Evolutionary conservation across 768 basidiomycete genomes (phyloP).

Genomic region (Podaxis mareebaensis): DNA sequence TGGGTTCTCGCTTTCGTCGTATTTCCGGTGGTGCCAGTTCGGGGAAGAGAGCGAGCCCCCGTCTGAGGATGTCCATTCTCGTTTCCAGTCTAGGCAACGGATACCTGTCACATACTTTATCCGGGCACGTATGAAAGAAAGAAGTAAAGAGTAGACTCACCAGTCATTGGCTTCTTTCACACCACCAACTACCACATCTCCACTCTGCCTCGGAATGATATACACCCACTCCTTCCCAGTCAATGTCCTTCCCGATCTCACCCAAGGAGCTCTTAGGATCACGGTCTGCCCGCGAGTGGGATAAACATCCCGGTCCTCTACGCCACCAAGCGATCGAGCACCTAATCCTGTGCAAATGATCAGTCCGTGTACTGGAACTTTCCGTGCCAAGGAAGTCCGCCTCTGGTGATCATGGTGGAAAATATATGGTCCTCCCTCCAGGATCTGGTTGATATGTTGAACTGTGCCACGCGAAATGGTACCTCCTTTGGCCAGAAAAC

Average conservation of each 20-base stretch:
- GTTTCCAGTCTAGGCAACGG: constrained; percentile 64
- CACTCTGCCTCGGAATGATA: constrained; percentile 62
- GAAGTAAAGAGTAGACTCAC: constrained; percentile 27
- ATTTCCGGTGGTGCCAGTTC: constrained; percentile 58
- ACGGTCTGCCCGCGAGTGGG: constrained; percentile 87
- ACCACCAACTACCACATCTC: constrained; percentile 68
- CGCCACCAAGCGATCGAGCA: constrained; percentile 73
- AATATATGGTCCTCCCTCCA: constrained; percentile 39
- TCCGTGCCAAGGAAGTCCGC: background rate
- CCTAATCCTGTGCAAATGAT: constrained; percentile 69
- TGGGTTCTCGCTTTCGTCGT: constrained; percentile 43
- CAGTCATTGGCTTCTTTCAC: constrained; percentile 63
- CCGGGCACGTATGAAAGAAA: background rate
- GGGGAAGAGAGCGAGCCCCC: constrained; percentile 51
- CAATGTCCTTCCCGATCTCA: constrained; percentile 56
- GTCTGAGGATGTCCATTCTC: constrained; percentile 58
- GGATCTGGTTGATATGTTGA: constrained; percentile 61
- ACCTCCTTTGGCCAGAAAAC: constrained; percentile 60
- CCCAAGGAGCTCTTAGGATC: constrained; percentile 66
- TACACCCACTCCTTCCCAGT: constrained; percentile 51
- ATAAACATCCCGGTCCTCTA: constrained; percentile 73
- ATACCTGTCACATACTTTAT: constrained; percentile 41
- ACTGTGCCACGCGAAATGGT: constrained; percentile 45
- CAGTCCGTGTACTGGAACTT: constrained; percentile 13
- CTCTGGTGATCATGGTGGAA: constrained; percentile 20